A percentile compares a stretch with the other conserved stretches of the same genome.
Evolutionary conservation across 768 basidiomycete species (phyloP).

Genomic region (Dioszegia hungarica): DNA sequence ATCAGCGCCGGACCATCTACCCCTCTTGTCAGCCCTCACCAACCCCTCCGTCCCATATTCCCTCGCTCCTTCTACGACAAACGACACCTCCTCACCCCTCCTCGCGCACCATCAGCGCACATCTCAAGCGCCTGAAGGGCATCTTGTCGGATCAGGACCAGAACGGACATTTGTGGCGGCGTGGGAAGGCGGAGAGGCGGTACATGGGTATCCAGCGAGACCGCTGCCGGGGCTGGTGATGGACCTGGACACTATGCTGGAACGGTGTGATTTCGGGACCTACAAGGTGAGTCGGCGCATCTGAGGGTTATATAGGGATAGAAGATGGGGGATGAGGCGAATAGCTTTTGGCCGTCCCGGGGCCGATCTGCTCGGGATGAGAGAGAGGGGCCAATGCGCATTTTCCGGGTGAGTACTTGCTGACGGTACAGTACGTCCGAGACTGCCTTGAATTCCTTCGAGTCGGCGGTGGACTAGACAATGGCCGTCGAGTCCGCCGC

Average conservation of each 20-base stretch:
- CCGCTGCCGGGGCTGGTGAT: constrained; percentile 77
- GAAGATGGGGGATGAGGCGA: not conserved
- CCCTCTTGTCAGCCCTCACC: constrained; percentile 28
- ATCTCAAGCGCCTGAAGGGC: constrained; percentile 51
- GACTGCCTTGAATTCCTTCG: constrained; percentile 93
- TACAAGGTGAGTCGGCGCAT: constrained; percentile 48
- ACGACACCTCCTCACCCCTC: constrained; percentile 1
- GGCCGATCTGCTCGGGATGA: too few relatives aligned
- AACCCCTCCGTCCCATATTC: constrained; percentile 47
- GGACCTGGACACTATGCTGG: constrained; percentile 86
- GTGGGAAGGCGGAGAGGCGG: constrained; percentile 24
- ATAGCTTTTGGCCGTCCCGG: too few relatives aligned
- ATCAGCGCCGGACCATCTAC: constrained; percentile 42
- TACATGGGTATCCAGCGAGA: constrained; percentile 74
- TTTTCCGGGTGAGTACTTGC: too few relatives aligned
- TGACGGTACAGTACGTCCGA: constrained; percentile 70
- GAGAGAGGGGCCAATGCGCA: too few relatives aligned
- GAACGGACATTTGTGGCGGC: constrained; percentile 69
- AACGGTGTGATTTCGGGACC: constrained; percentile 83
- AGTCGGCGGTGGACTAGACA: constrained; percentile 83
- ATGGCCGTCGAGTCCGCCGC: constrained; percentile 66
- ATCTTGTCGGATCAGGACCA: constrained; percentile 68
- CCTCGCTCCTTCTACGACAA: constrained; percentile 21
- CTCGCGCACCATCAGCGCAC: constrained; percentile 37
- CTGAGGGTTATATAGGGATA: too few relatives aligned